These are phyloP conservation scores for Kregervanrija pseudodelftensis DNA, from an alignment of 805 yeast species.

Conservation along the genomic window DNA sequence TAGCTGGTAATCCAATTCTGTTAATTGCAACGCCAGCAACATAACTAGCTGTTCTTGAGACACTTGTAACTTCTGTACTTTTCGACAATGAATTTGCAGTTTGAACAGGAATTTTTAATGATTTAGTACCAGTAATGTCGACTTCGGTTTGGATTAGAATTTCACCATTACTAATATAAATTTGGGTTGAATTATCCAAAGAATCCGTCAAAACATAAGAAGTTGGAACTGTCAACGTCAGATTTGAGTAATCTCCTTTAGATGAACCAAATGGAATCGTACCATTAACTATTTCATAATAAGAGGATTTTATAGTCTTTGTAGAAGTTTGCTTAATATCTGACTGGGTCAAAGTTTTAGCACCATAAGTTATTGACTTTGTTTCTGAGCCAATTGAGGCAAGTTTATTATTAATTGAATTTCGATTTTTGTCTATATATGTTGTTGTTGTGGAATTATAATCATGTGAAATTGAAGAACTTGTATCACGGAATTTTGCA, in stretches of 20 bases:
- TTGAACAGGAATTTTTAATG: no score
- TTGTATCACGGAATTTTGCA: background rate
- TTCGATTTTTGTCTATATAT: background rate
- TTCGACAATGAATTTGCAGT: no score
- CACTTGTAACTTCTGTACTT: no score
- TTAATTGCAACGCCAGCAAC: no score
- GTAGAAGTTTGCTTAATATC: conserved; percentile 2
- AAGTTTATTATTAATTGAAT: background rate
- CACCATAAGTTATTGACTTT: background rate
- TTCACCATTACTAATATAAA: conserved; percentile 25
- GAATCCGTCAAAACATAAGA: conserved; percentile 12
- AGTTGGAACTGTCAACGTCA: conserved; percentile 23
- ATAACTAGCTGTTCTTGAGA: no score
- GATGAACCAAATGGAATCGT: conserved; percentile 25
- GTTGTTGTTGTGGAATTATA: background rate
- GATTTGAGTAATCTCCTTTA: conserved; percentile 18
- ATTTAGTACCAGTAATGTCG: no score
- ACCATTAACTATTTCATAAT: conserved; percentile 21
- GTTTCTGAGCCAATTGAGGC: background rate
- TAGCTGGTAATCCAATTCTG: no score
- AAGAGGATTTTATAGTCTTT: background rate
- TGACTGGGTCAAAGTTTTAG: background rate
- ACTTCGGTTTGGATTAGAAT: conserved; percentile 15
- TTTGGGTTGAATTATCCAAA: conserved; percentile 9
- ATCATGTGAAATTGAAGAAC: background rate